Base-by-base conservation (phyloP, 108 stramenopile genomes). In the Conticribra guillardii region DNA sequence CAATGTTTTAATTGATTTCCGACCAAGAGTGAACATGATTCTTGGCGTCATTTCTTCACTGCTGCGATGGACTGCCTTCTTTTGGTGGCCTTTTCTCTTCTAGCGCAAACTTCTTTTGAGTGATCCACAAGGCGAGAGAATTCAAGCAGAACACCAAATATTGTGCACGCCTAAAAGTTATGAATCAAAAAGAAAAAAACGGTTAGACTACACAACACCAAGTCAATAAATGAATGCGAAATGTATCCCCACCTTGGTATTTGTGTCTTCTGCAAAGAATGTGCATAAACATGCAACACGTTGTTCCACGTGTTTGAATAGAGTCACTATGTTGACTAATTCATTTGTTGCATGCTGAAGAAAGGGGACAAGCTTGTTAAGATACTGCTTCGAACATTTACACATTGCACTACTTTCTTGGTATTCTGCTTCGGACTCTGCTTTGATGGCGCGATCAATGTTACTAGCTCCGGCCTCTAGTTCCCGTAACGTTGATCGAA, bases 201-300 rank as follows among this genome's bases (percentile, higher is more conserved):
- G 30, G 24, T 16, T 3, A 5, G 3, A 23, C 21, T 4, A 27
- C 11, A 9, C 4, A 4, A 27, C 54, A 27, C 9, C 22, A 4
- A 54, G 30, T 5, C 4, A 29, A 54, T 29, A 27, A n/a, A 16
- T 5, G 5, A 3, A 54, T 54, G 5, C 5, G 9, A 4, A 3
- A 27, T 46, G 26, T n/a, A 1, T 41, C 2, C 60, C 15, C n/a
- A 66, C 55, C 53, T 64, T 70, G 50, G 76, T 59, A 11, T 65
- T 51, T 30, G 23, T 27, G 24, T 78, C 76, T 59, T 78, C 76
- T 23, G 69, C 69, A 71, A 78, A 78, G 64, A 78, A 78, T 11
- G 34, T 41, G 56, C 69, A 65, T 1, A 78, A 24, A 23, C n/a
- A 29, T 14, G 41, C n/a, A 24, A 65, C 76, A 16, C 45, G 57